These are phyloP conservation scores for Aureobasidium melanogenum DNA, from an alignment of 2,329 filamentous ascomycete species.

Conservation along the genomic window DNA sequence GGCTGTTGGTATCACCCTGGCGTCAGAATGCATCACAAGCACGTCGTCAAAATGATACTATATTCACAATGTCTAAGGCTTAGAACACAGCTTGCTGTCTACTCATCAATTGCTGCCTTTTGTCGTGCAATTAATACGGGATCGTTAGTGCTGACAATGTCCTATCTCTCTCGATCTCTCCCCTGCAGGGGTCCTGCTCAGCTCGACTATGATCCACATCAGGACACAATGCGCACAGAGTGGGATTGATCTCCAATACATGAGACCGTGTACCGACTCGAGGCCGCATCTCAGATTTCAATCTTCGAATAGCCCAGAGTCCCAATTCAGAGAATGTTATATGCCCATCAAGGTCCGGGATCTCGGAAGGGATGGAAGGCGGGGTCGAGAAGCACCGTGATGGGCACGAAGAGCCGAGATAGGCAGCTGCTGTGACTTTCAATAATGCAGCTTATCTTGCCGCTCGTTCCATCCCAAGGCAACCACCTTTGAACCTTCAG, in stretches of 20 bases:
- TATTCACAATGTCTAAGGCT: too few species aligned
- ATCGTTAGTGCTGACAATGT: too few species aligned
- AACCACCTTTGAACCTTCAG: neutral
- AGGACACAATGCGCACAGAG: too few species aligned
- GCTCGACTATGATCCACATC: too few species aligned
- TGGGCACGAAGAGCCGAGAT: neutral
- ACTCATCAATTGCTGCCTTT: too few species aligned
- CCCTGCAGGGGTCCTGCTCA: too few species aligned
- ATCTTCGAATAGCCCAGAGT: neutral
- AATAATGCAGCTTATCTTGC: neutral
- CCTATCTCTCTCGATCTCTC: too few species aligned
- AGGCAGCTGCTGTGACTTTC: neutral
- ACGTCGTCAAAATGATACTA: neutral
- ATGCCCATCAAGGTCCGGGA: neutral
- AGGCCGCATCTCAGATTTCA: neutral
- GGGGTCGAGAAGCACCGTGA: neutral
- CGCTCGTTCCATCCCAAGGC: neutral
- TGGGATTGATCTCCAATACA: too few species aligned
- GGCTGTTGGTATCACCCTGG: neutral
- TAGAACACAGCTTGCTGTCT: too few species aligned
- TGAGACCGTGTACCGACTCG: too few species aligned
- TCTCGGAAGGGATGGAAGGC: neutral
- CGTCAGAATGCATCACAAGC: neutral
- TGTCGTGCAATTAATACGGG: too few species aligned
- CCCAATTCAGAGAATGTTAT: neutral